Base-by-base conservation (phyloP, 768 basidiomycete genomes). In the Mycena rebaudengoi region DNA sequence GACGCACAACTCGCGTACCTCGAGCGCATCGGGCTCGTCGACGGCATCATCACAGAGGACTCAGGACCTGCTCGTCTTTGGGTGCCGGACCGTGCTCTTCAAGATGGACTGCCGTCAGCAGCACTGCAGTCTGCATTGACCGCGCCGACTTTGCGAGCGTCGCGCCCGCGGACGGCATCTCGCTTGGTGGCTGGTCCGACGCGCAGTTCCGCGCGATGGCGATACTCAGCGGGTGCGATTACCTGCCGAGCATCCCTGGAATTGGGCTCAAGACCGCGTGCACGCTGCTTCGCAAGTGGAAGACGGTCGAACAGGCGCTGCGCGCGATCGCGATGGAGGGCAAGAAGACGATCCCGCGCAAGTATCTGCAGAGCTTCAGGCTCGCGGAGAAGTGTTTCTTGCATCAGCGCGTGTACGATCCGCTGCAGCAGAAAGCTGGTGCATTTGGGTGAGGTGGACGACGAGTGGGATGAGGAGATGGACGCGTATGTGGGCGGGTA, bases 1-100 rank as follows among this genome's bases (percentile, higher is more conserved):
- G 98, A 99, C 71, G 95, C 98, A 1, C 98, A 99, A 75, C 86
- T 99, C 59, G 91, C 94, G 44, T 98, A 91, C 77, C 86, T 99
- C 43, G 98, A 99, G 73, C 87, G 86, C 49, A 75, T 81, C 41
- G 94, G 94, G 18, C 70, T 92, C 32, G 93, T 95, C 39, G 91
- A 96, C 73, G 98, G 90, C 3, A 91, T 99, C 75, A 86, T 99
- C 68, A 99, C 98, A 2, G 98, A 99, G 78, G 98, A 99, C 78
- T 98, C 96, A n/a, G 0, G 98, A 99, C 76, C 83, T 99, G 28
- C 89, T 99, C 62, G 96, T 99, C 48, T 99, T 98, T 72, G 98
- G 97, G n/a, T 97, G 95, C 78, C 85, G 85, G 68, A 90, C 86
- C 54, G 95, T 98, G 12, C 85, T 98, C n/a, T 95, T 94, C 85